These are phyloP conservation scores for Prunus salicina DNA, from an alignment of 306 rosid species.

Conservation along the genomic window DNA sequence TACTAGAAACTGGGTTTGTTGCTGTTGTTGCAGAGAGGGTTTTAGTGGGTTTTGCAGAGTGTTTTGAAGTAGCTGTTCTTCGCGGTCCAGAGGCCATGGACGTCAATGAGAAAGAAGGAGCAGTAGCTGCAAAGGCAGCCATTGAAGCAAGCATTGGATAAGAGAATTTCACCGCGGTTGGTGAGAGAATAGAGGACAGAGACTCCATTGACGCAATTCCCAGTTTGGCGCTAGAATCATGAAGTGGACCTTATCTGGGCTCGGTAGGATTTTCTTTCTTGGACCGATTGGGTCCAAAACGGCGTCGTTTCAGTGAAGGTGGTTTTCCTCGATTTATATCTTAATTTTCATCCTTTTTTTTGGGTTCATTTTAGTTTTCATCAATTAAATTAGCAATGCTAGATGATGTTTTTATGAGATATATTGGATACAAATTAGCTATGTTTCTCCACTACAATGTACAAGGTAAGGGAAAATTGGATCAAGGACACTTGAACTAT, in stretches of 20 bases:
- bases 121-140: slow-evolving; percentile 13
- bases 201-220: slow-evolving; percentile 31
- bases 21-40: slow-evolving; percentile 28
- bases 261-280: not conserved
- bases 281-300: not conserved
- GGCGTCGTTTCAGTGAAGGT: not conserved
- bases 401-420: too few relatives aligned
- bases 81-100: slow-evolving; percentile 28
- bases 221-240: not conserved
- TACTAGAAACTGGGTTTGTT: slow-evolving; percentile 5
- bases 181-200: slow-evolving; percentile 34
- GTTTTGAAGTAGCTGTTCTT: slow-evolving; percentile 33
- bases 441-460: too few relatives aligned
- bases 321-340: too few relatives aligned
- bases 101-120: slow-evolving; percentile 26
- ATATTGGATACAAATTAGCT: too few relatives aligned
- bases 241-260: not conserved
- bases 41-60: slow-evolving; percentile 33
- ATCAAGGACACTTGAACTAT: too few relatives aligned
- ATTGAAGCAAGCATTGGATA: slow-evolving; percentile 31
- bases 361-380: too few relatives aligned
- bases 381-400: too few relatives aligned
- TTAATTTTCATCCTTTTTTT: too few relatives aligned
- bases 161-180: slow-evolving; percentile 18
- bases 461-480: too few relatives aligned